phyloP scores from a whole-genome alignment of 2,329 filamentous ascomycete species.

The Alternaria gansuensis region DNA sequence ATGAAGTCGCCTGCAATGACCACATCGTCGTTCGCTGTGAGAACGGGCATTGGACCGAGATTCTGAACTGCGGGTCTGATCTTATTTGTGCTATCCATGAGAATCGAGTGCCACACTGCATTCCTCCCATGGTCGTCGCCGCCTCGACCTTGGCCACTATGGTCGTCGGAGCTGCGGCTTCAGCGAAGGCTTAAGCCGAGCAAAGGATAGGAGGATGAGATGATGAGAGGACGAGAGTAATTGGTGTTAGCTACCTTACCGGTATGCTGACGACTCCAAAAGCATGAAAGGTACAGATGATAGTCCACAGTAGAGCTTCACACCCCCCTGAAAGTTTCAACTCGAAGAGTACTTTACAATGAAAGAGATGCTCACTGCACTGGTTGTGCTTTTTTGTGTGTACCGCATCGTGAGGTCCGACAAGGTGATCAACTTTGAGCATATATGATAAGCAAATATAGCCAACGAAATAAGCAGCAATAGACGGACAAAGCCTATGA shows the following conservation, averaged over 20 bases:
- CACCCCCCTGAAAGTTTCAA: too few relatives aligned
- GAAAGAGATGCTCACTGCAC: neutral
- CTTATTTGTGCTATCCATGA: too few relatives aligned
- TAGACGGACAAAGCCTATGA: neutral
- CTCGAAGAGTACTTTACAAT: neutral
- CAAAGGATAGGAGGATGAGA: neutral
- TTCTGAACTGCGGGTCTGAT: too few relatives aligned
- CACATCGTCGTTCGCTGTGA: too few relatives aligned
- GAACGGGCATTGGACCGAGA: too few relatives aligned
- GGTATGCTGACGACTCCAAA: slow-evolving; percentile 1
- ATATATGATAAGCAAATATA: neutral
- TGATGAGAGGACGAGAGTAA: neutral
- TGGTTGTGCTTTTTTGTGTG: neutral
- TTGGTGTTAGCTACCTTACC: neutral
- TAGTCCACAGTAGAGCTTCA: neutral
- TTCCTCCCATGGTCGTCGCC: neutral
- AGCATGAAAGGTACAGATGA: slow-evolving; percentile 2
- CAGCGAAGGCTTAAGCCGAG: slow-evolving; percentile 5
- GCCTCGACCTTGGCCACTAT: slow-evolving; percentile 1
- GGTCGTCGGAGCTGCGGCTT: neutral
- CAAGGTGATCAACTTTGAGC: neutral
- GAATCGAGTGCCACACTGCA: too few relatives aligned
- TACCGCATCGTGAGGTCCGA: neutral
- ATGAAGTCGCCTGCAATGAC: too few relatives aligned
- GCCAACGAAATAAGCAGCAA: neutral